Evolutionary conservation across 805 yeast genomes (phyloP).

Genomic region (Kodamaea kaohsiungensis): DNA sequence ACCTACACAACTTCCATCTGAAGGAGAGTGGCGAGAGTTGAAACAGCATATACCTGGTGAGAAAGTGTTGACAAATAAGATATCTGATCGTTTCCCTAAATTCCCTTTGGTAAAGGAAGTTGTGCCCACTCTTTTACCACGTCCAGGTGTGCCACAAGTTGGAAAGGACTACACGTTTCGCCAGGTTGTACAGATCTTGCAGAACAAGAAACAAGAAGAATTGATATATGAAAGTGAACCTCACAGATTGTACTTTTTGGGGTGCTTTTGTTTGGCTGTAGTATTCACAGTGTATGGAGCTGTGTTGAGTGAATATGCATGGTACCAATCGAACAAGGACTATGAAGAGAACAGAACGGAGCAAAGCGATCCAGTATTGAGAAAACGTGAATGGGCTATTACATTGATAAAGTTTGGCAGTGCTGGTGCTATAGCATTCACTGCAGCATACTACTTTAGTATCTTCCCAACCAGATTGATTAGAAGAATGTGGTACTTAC

Average conservation of each 20-base stretch:
- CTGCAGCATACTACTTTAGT: conserved; percentile 30
- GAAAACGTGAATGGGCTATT: conserved; percentile 39
- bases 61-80: conserved; percentile 40
- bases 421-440: conserved; percentile 28
- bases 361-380: conserved; percentile 39
- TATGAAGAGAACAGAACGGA: conserved; percentile 55
- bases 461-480: conserved; percentile 68
- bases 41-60: conserved; percentile 61
- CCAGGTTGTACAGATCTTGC: conserved; percentile 60
- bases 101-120: conserved; percentile 66
- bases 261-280: conserved; percentile 67
- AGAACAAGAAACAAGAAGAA: conserved; percentile 62
- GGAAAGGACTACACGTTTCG: conserved; percentile 55
- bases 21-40: conserved; percentile 44
- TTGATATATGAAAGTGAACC: conserved; percentile 82
- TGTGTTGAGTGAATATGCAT: conserved; percentile 57
- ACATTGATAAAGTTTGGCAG: conserved; percentile 28
- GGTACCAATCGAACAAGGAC: conserved; percentile 50
- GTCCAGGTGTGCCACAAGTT: conserved; percentile 77
- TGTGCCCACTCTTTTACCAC: conserved; percentile 67
- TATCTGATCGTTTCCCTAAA: conserved; percentile 61
- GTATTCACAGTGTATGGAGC: conserved; percentile 70
- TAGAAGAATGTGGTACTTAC: conserved; percentile 75
- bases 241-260: conserved; percentile 71
- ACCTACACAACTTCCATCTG: conserved; percentile 25